Conservation (phyloP, 1,284 basidiomycete species). For the Austroboletus niveus region DNA sequence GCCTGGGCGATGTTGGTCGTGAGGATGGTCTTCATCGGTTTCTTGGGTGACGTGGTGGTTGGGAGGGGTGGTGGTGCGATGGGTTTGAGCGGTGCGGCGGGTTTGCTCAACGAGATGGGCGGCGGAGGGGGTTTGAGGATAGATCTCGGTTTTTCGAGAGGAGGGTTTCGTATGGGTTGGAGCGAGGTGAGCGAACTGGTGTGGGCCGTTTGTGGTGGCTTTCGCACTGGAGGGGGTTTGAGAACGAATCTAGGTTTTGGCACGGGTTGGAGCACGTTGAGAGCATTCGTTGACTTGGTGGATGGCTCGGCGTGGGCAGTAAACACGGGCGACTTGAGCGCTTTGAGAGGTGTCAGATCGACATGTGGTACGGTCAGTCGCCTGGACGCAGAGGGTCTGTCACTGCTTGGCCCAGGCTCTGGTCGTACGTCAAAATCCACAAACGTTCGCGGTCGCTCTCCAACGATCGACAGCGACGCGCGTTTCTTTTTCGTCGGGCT, state of each 20-base stretch:
- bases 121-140: constrained; percentile 28
- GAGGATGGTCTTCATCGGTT: constrained; percentile 41
- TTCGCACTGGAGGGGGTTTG: too few species aligned
- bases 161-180: constrained; percentile 4
- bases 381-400: neutral
- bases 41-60: constrained; percentile 14
- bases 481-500: constrained; percentile 7
- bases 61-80: constrained; percentile 26
- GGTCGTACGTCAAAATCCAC: constrained; percentile 6
- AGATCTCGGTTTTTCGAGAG: constrained; percentile 19
- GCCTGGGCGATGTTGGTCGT: constrained; percentile 43
- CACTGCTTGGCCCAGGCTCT: constrained; percentile 16
- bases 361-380: neutral
- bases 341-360: constrained; percentile 12
- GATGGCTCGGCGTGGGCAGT: neutral
- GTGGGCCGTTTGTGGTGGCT: too few species aligned
- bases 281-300: too few species aligned
- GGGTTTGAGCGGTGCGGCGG: constrained; percentile 18
- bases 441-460: constrained; percentile 22
- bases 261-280: too few species aligned
- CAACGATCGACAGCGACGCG: constrained; percentile 1
- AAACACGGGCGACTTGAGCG: constrained; percentile 14
- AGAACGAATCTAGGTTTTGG: too few species aligned
- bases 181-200: neutral
- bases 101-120: constrained; percentile 19